Conservation (phyloP, 2,329 filamentous ascomycete genomes). For the Zasmidium cellare region DNA sequence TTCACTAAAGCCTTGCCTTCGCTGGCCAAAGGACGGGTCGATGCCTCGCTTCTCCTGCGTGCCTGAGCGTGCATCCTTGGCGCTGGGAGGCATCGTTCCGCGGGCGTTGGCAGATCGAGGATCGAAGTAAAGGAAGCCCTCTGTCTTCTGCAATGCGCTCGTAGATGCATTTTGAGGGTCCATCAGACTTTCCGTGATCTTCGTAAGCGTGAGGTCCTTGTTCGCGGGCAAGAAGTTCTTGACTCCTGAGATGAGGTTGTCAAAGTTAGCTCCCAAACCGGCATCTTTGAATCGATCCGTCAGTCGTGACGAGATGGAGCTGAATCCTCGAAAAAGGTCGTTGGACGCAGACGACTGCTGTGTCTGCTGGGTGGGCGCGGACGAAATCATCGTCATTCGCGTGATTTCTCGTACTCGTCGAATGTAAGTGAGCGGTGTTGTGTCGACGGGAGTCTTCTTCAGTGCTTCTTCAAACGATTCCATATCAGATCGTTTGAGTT, state of each 20-base stretch:
- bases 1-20: conserved; percentile 40
- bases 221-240: conserved; percentile 98
- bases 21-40: conserved; percentile 25
- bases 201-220: conserved; percentile 92
- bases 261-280: conserved; percentile 82
- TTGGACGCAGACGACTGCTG: conserved; percentile 62
- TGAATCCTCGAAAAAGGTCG: conserved; percentile 91
- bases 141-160: conserved; percentile 91
- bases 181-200: conserved; percentile 98
- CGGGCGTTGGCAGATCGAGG: conserved; percentile 89
- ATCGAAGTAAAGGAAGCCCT: conserved; percentile 96
- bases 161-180: conserved; percentile 87
- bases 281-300: conserved; percentile 94
- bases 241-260: conserved; percentile 90
- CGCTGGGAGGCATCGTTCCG: conserved; percentile 83
- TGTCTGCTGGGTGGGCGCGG: conserved; percentile 65
- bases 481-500: conserved; percentile 79
- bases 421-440: conserved; percentile 78
- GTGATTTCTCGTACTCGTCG: conserved; percentile 90
- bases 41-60: conserved; percentile 38
- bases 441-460: conserved; percentile 71
- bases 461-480: conserved; percentile 83
- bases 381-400: conserved; percentile 96
- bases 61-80: conserved; percentile 42
- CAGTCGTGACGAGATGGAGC: conserved; percentile 83